A percentile compares a stretch with the other conserved stretches of the same genome.
Evolutionary conservation across 768 basidiomycete genomes (phyloP).

Genomic region (Lanmaoa rubissima): DNA sequence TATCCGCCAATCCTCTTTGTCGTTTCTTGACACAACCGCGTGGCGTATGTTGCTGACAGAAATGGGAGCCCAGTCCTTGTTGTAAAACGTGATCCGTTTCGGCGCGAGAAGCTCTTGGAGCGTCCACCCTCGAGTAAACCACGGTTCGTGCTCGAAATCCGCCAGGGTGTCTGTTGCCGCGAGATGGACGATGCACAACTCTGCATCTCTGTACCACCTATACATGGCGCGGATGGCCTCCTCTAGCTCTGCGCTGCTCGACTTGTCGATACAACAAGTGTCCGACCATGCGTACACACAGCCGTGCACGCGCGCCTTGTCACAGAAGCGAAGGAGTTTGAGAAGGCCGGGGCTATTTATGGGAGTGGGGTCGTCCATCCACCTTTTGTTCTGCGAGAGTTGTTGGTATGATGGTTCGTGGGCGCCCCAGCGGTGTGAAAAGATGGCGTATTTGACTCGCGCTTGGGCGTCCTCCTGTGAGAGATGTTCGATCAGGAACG

Average conservation of each 20-base stretch:
- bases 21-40: background rate
- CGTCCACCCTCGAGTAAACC: conserved; percentile 14
- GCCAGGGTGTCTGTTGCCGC: background rate
- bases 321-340: conserved; percentile 8
- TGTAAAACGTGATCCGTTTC: conserved; percentile 4
- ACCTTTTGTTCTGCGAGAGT: background rate
- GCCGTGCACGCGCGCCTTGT: conserved; percentile 5
- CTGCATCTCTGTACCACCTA: conserved; percentile 8
- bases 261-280: conserved; percentile 15
- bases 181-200: conserved; percentile 10
- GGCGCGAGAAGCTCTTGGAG: conserved; percentile 13
- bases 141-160: conserved; percentile 9
- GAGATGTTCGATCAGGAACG: background rate
- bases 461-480: conserved; percentile 4
- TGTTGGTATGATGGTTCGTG: conserved; percentile 8
- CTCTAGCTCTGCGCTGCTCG: conserved; percentile 14
- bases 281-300: conserved; percentile 16
- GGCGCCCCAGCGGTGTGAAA: conserved; percentile 15
- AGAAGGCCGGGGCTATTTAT: background rate
- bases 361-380: background rate
- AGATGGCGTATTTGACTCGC: conserved; percentile 11
- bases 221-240: conserved; percentile 13
- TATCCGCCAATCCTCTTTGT: conserved; percentile 8
- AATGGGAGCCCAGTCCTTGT: conserved; percentile 1
- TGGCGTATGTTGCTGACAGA: background rate